Evolutionary conservation across 2,329 filamentous ascomycete genomes (phyloP), one percentile per base, ranked within the genome.

Genomic region (Fusarium buharicum): DNA sequence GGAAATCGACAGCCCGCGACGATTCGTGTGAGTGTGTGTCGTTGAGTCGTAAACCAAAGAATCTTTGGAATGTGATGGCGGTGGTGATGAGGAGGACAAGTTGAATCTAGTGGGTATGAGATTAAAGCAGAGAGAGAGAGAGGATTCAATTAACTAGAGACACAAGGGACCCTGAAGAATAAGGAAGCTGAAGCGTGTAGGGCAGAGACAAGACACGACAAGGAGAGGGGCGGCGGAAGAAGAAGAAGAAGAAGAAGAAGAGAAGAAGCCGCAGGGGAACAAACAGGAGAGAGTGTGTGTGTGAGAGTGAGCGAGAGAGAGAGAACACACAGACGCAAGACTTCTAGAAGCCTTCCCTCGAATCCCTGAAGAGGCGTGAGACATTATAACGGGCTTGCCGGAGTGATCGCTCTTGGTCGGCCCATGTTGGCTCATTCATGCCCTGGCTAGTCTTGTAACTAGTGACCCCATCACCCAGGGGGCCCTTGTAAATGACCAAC

Each of bases 291-390:
- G 55, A 27, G 9, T 27, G 24, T 6, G 24, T 6, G 24, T 27
- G 24, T 27, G 24, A 6, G 24, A 27, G 24, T 27, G 27, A 10
- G 27, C 5, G 27, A 41, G 39, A 51, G 47, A 38, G 31, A 38
- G 49, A 56, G 51, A 54, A 57, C 51, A 39, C 52, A 46, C 18
- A 45, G 53, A 49, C 34, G 46, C 56, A 48, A 37, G 47, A 50
- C 71, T 73, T 73, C 71, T 72, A 73, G 71, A 73, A 73, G 71
- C 63, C 63, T 69, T 73, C 64, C 64, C 38, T 66, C 53, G 65
- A 69, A 71, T 65, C 56, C 57, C 67, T 62, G 67, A 40, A 52
- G 52, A 54, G 44, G 61, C 52, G 46, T 66, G 68, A 70, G 67
- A 70, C 68, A 70, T 70, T 70, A 64, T 52, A 70, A 70, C 68